Conservation (phyloP, 1,284 basidiomycete species). For the Coniophora puteana region DNA sequence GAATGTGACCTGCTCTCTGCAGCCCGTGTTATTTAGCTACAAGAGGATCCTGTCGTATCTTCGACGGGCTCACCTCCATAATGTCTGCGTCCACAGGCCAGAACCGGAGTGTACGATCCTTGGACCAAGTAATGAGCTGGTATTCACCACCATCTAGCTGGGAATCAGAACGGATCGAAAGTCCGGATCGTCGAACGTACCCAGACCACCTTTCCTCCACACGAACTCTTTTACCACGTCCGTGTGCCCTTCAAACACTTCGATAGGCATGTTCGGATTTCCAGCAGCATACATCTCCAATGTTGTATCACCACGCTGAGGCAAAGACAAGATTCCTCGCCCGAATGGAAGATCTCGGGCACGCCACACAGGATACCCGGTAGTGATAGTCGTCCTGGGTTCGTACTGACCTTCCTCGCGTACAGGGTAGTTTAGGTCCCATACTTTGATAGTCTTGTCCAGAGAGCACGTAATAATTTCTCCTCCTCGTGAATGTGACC, state of each 20-base stretch:
- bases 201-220: constrained; percentile 72
- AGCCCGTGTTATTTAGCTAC: neutral
- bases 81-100: constrained; percentile 82
- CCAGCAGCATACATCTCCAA: constrained; percentile 80
- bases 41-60: too few relatives aligned
- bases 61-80: constrained; percentile 50
- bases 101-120: constrained; percentile 88
- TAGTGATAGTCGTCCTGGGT: constrained; percentile 63
- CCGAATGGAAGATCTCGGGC: constrained; percentile 94
- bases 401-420: constrained; percentile 23
- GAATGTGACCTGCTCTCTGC: constrained; percentile 42
- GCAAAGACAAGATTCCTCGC: constrained; percentile 82
- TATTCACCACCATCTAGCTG: constrained; percentile 66
- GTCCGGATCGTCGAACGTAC: constrained; percentile 30
- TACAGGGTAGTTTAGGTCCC: constrained; percentile 39
- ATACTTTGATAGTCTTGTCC: constrained; percentile 89
- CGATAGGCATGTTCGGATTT: constrained; percentile 50
- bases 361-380: constrained; percentile 91
- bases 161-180: neutral
- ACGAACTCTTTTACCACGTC: constrained; percentile 99
- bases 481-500: constrained; percentile 73
- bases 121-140: constrained; percentile 96
- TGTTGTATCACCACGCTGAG: constrained; percentile 84
- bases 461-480: constrained; percentile 90
- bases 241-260: constrained; percentile 83